Evolutionary conservation across 345 rosid genomes (phyloP).

Genomic region (Stellera chamaejasme): DNA sequence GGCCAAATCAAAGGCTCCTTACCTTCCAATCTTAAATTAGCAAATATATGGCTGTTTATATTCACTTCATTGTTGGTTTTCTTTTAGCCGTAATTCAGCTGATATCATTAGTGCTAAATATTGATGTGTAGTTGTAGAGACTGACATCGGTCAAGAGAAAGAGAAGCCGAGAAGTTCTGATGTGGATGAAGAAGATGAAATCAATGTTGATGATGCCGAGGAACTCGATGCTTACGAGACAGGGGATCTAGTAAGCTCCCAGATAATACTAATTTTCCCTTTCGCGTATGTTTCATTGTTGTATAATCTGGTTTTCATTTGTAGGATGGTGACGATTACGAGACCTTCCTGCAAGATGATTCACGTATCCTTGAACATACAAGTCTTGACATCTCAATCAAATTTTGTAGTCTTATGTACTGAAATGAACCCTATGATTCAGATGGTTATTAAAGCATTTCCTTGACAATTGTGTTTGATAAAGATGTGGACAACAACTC

Average conservation of each 20-base stretch:
- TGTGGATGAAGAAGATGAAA: conserved; percentile 41
- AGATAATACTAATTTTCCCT: conserved; percentile 3
- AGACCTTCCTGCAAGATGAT: conserved; percentile 35
- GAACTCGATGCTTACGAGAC: conserved; percentile 54
- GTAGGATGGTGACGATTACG: conserved; percentile 57
- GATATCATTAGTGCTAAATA: conserved; percentile 20
- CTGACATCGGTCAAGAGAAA: conserved; percentile 20
- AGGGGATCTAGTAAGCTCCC: conserved; percentile 41
- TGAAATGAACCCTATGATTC: neutral
- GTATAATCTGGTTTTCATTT: conserved; percentile 4
- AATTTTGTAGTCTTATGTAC: neutral
- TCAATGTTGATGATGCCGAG: conserved; percentile 55
- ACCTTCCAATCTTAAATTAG: too few species aligned
- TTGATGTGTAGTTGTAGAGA: too few species aligned
- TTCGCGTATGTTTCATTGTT: neutral
- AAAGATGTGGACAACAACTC: conserved; percentile 63
- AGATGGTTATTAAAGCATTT: conserved; percentile 13
- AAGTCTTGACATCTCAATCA: conserved; percentile 8
- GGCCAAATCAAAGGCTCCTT: too few species aligned
- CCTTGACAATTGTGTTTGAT: conserved; percentile 41
- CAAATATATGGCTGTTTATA: too few species aligned
- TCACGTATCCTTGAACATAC: conserved; percentile 61
- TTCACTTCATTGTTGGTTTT: too few species aligned
- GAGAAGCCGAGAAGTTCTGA: conserved; percentile 23
- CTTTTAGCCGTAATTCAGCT: neutral